Conservation (phyloP, 352 stramenopile species). For the Paralagenidium karlingii region DNA sequence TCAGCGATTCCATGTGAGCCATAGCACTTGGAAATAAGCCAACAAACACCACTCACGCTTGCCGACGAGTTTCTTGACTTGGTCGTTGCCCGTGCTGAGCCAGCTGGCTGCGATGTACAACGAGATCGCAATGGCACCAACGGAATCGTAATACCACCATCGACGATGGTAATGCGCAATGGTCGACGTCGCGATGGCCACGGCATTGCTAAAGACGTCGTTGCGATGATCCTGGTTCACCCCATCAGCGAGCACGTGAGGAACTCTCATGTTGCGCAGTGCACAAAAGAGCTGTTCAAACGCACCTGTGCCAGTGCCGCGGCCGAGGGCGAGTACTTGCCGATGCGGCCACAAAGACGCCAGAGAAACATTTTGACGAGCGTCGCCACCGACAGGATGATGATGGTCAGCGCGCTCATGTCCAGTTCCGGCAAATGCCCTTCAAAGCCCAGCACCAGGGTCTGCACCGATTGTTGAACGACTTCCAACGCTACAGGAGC, state of each 20-base stretch:
- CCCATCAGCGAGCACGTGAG: background rate
- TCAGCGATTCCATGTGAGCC: no score
- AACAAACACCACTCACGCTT: constrained; percentile 33
- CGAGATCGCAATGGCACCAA: constrained; percentile 92
- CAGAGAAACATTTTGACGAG: constrained; percentile 76
- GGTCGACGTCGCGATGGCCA: constrained; percentile 80
- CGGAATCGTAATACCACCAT: constrained; percentile 90
- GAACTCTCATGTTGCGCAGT: background rate
- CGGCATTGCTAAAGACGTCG: constrained; percentile 90
- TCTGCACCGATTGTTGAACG: constrained; percentile 84
- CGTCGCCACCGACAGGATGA: constrained; percentile 62
- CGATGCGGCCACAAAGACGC: constrained; percentile 67
- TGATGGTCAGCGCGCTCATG: constrained; percentile 50
- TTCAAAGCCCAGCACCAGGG: constrained; percentile 55
- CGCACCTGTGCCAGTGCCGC: constrained; percentile 66
- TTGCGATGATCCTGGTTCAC: constrained; percentile 91
- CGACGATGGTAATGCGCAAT: constrained; percentile 37
- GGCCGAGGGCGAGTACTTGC: constrained; percentile 43
- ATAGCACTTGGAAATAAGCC: background rate
- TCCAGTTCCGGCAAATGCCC: constrained; percentile 51
- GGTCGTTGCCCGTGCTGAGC: constrained; percentile 91
- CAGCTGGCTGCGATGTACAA: constrained; percentile 95
- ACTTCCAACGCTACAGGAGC: constrained; percentile 94
- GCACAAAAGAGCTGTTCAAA: no score
- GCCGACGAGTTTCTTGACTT: constrained; percentile 87